Evolutionary conservation across 495 filamentous ascomycete genomes (phyloP).

Genomic region (Clohesyomyces aquaticus): DNA sequence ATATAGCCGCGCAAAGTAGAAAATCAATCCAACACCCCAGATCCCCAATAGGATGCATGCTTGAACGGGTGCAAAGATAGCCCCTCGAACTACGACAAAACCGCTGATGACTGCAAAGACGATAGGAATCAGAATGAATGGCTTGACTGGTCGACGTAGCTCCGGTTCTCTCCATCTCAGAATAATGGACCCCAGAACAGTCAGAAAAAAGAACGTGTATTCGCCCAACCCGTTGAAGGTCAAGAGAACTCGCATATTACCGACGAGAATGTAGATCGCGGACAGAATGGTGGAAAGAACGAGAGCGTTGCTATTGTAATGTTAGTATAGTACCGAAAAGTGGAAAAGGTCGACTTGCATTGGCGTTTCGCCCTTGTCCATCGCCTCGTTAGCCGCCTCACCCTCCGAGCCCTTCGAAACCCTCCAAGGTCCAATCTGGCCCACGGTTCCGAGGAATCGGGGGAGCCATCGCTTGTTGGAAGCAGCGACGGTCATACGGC

Average conservation of each 20-base stretch:
- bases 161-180: conserved; percentile 56
- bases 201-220: conserved; percentile 63
- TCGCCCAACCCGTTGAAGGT: conserved; percentile 62
- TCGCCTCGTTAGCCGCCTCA: conserved; percentile 13
- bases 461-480: conserved; percentile 59
- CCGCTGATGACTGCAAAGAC: conserved; percentile 57
- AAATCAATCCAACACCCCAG: conserved; percentile 51
- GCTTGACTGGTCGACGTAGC: conserved; percentile 54
- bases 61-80: conserved; percentile 57
- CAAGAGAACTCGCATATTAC: conserved; percentile 59
- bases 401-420: conserved; percentile 17
- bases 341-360: conserved; percentile 46
- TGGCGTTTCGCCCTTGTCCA: conserved; percentile 33
- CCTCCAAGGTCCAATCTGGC: conserved; percentile 36
- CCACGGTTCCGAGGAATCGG: conserved; percentile 49
- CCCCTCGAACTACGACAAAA: conserved; percentile 59
- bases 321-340: conserved; percentile 26
- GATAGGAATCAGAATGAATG: conserved; percentile 51
- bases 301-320: conserved; percentile 53
- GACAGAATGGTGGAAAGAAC: conserved; percentile 54
- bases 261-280: conserved; percentile 58
- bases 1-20: conserved; percentile 52
- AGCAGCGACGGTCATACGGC: conserved; percentile 61
- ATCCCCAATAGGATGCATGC: conserved; percentile 52
- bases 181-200: conserved; percentile 56